Conservation (phyloP, 2,329 filamentous ascomycete genomes). For the Cyphellophora attinorum region DNA sequence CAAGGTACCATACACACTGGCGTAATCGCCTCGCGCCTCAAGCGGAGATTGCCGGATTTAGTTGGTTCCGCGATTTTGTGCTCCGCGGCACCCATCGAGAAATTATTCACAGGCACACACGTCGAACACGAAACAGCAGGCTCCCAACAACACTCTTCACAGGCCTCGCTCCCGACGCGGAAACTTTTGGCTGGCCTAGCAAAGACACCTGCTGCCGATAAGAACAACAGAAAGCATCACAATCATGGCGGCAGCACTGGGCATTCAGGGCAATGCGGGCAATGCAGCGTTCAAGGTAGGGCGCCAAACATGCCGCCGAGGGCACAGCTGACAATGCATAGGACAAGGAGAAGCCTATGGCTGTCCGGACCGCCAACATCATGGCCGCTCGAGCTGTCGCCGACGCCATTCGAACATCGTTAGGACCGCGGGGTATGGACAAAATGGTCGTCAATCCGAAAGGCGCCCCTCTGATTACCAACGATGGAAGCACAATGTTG, state of each 20-base stretch:
- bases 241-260: slow-evolving; percentile 44
- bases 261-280: slow-evolving; percentile 37
- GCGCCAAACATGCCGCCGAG: slow-evolving; percentile 8
- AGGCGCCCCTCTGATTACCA: slow-evolving; percentile 97
- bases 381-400: slow-evolving; percentile 95
- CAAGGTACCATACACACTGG: too few relatives aligned
- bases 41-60: too few relatives aligned
- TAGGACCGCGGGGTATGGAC: slow-evolving; percentile 95
- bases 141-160: too few relatives aligned
- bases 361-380: slow-evolving; percentile 92
- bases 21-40: too few relatives aligned
- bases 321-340: slow-evolving; percentile 23
- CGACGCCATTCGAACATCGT: slow-evolving; percentile 93
- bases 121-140: too few relatives aligned
- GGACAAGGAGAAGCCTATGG: slow-evolving; percentile 97
- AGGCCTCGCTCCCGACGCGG: too few relatives aligned
- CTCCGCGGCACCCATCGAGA: too few relatives aligned
- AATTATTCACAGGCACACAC: too few relatives aligned
- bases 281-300: slow-evolving; percentile 59
- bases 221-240: too few relatives aligned
- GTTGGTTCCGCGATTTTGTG: too few relatives aligned
- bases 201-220: too few relatives aligned
- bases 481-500: slow-evolving; percentile 98
- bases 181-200: too few relatives aligned
- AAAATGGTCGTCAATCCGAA: slow-evolving; percentile 98